These are phyloP conservation scores for Plectosphaerella cucumerina DNA, from an alignment of 2,329 filamentous ascomycete species.

Conservation along the genomic window DNA sequence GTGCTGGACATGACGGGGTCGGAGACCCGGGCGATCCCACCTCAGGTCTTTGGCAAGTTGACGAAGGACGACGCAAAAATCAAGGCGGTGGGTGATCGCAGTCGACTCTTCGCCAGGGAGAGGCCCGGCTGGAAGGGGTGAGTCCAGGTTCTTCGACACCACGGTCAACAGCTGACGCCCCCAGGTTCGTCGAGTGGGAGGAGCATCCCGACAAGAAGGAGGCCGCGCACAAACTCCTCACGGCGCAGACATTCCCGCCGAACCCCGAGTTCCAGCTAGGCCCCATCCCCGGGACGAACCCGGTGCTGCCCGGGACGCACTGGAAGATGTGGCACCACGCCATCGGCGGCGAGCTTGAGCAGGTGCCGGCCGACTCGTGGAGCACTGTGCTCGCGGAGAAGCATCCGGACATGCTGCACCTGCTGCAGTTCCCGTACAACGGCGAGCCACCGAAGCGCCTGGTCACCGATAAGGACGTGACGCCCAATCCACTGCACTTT, in stretches of 20 bases:
- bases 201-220: conserved; percentile 64
- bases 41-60: conserved; percentile 21
- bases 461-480: conserved; percentile 51
- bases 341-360: conserved; percentile 28
- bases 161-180: background rate
- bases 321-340: conserved; percentile 59
- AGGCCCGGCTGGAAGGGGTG: conserved; percentile 29
- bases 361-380: conserved; percentile 56
- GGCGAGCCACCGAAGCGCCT: conserved; percentile 58
- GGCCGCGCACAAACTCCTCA: conserved; percentile 47
- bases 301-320: conserved; percentile 48
- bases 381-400: conserved; percentile 52
- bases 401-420: conserved; percentile 55
- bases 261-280: conserved; percentile 52
- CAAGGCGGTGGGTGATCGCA: conserved; percentile 30
- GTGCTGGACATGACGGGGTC: conserved; percentile 40
- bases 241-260: conserved; percentile 19
- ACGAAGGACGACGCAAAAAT: conserved; percentile 37
- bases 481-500: conserved; percentile 55
- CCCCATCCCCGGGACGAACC: conserved; percentile 52
- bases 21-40: conserved; percentile 23
- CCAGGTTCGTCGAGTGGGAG: conserved; percentile 65
- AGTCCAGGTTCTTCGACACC: background rate
- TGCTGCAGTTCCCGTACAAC: conserved; percentile 61
- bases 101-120: conserved; percentile 19